Evolutionary conservation across 2,329 filamentous ascomycete genomes (phyloP).

Genomic region (Orbilia quercus): DNA sequence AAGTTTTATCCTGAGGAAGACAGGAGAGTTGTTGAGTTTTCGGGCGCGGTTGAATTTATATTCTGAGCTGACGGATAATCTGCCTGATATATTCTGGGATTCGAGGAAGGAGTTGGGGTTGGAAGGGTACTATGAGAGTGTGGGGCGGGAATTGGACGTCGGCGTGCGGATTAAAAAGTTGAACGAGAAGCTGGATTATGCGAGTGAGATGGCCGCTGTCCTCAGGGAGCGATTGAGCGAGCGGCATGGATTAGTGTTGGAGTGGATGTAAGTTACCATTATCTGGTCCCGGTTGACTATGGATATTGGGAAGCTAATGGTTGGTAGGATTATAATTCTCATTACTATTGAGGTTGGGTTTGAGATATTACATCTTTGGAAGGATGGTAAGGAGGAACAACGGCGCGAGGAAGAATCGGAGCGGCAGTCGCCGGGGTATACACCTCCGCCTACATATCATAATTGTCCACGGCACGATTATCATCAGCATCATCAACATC

Average conservation of each 20-base stretch:
- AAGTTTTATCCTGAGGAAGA: conserved; percentile 88
- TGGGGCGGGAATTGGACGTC: conserved; percentile 89
- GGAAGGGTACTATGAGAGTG: conserved; percentile 94
- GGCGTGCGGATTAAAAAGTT: conserved; percentile 88
- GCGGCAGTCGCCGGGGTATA: conserved; percentile 34
- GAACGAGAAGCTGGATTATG: conserved; percentile 98
- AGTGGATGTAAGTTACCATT: conserved; percentile 73
- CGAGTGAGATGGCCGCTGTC: conserved; percentile 91
- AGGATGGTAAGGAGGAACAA: conserved; percentile 68
- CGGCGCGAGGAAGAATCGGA: conserved; percentile 63
- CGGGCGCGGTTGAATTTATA: conserved; percentile 96
- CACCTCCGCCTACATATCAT: background rate
- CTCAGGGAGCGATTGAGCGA: conserved; percentile 88
- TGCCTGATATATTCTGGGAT: conserved; percentile 98
- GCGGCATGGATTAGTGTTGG: conserved; percentile 85
- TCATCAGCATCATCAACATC: conserved; percentile 44
- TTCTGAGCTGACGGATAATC: conserved; percentile 91
- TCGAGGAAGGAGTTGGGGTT: conserved; percentile 85
- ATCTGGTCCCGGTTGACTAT: background rate
- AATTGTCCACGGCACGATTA: conserved; percentile 25
- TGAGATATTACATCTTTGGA: conserved; percentile 79
- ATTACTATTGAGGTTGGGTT: conserved; percentile 93
- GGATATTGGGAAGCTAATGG: background rate
- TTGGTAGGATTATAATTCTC: conserved; percentile 77
- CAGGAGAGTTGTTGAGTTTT: conserved; percentile 87